These are phyloP conservation scores for Colletotrichum sp. DNA, from an alignment of 2,329 filamentous ascomycete genomes.

Conservation along the genomic window DNA sequence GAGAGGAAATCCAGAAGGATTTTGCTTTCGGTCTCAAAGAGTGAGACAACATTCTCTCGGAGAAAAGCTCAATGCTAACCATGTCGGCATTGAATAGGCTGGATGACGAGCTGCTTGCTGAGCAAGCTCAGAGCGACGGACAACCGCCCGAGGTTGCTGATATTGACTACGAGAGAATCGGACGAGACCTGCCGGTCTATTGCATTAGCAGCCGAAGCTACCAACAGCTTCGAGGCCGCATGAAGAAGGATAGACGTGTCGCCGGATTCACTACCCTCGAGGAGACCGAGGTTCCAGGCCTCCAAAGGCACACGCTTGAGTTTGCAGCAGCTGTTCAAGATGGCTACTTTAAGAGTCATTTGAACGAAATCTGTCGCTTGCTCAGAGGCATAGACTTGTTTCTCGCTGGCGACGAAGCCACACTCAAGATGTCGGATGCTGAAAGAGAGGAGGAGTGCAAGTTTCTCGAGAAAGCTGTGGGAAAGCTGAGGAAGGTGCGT, in stretches of 20 bases:
- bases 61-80: slow-evolving; percentile 56
- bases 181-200: slow-evolving; percentile 63
- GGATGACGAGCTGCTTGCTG: slow-evolving; percentile 1
- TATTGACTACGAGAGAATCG: slow-evolving; percentile 62
- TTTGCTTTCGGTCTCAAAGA: slow-evolving; percentile 44
- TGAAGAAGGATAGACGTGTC: slow-evolving; percentile 56
- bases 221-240: slow-evolving; percentile 62
- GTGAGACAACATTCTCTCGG: slow-evolving; percentile 35
- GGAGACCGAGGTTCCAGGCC: slow-evolving; percentile 64
- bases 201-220: slow-evolving; percentile 68
- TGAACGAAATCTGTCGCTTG: not conserved
- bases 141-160: slow-evolving; percentile 35
- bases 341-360: not conserved
- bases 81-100: not conserved
- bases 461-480: not conserved
- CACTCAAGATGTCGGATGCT: not conserved
- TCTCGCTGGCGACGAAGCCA: not conserved
- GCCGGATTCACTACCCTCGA: slow-evolving; percentile 55
- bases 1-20: slow-evolving; percentile 24
- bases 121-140: not conserved
- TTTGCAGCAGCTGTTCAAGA: slow-evolving; percentile 48
- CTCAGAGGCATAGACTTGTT: not conserved
- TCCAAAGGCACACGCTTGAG: slow-evolving; percentile 63
- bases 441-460: not conserved
- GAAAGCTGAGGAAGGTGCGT: not conserved